Base-by-base conservation (phyloP, 768 basidiomycete species). In the Lactarius tabidus region DNA sequence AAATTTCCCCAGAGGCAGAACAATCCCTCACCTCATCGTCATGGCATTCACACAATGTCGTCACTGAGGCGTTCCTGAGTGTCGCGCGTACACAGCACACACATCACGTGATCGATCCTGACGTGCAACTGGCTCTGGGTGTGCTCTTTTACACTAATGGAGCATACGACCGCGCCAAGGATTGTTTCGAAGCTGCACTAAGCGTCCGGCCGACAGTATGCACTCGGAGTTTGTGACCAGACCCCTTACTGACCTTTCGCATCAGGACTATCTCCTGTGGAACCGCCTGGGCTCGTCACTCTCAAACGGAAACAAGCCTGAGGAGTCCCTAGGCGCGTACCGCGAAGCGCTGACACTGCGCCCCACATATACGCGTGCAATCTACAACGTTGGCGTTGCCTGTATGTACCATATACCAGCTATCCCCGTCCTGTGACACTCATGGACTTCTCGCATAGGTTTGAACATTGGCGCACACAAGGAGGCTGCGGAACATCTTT, bases 371-470 rank as follows among this genome's bases (percentile, higher is more conserved):
- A 98, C 97, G 1, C 87, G 97, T 14, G 97, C 95, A 12, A 92
- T 98, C 28, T 98, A 96, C 74, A 99, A 99, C 71, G 92, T 99
- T 39, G 97, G 95, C 52, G 97, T 99, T 31, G 95, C 95, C 26
- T 99, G 95, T 95, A 72, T 71, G 92, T 84, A 4, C 8, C 35
- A 38, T 26, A 5, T 55, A 59, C 59, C 6, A 18, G 23, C 31
- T 36, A 45, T 55, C 59, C 64, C 29, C 54, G 57, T 41, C 18
- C 33, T 31, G 56, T 63, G 12, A 53, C 52, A 59, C 45, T 26
- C 68, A n/a, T 28, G 61, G 38, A 60, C 55, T 8, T n/a, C 57
- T 66, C 29, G 26, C 41, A 6, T 64, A 97, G 94, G 96, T 72
- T 77, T 99, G 66, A 99, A 99, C 74, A 96, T 98, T 59, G 95